Percentiles rank a stretch among this genome's conserved stretches.
These are phyloP conservation scores for Colletotrichum siamense DNA, from an alignment of 2,329 filamentous ascomycete genomes.

Conservation along the genomic window DNA sequence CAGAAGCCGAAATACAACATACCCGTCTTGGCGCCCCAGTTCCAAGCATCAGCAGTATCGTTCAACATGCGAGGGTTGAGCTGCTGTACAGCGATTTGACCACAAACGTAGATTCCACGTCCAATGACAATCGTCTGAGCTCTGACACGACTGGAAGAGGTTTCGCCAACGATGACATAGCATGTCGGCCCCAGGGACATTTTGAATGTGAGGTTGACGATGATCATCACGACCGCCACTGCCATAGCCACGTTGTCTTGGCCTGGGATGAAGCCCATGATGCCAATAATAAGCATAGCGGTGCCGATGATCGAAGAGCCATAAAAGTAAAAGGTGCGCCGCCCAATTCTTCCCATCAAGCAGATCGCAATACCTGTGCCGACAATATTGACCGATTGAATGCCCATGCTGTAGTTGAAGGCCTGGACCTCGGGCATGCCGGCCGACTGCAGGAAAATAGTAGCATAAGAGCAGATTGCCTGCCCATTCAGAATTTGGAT, in stretches of 20 bases:
- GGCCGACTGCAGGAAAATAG: conserved; percentile 56
- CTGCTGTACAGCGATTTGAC: conserved; percentile 43
- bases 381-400: conserved; percentile 50
- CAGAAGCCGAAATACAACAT: conserved; percentile 43
- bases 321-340: conserved; percentile 43
- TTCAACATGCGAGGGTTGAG: conserved; percentile 42
- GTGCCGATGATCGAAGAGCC: conserved; percentile 41
- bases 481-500: conserved; percentile 34
- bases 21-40: conserved; percentile 43
- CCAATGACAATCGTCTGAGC: conserved; percentile 52
- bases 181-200: conserved; percentile 48
- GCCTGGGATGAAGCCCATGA: conserved; percentile 36
- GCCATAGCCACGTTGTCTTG: conserved; percentile 30
- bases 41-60: conserved; percentile 30
- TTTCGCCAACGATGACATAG: conserved; percentile 50
- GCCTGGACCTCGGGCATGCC: conserved; percentile 47
- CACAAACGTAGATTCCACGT: conserved; percentile 46
- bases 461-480: conserved; percentile 57
- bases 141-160: conserved; percentile 47
- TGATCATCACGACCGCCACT: conserved; percentile 41
- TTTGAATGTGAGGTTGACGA: conserved; percentile 48
- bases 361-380: conserved; percentile 45
- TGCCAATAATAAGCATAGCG: conserved; percentile 47
- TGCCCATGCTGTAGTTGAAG: conserved; percentile 52
- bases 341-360: conserved; percentile 41